Percentiles rank a stretch among this genome's conserved stretches.
Evolutionary conservation across 2,329 filamentous ascomycete species (phyloP).

Genomic region (Didymosphaeria variabile): DNA sequence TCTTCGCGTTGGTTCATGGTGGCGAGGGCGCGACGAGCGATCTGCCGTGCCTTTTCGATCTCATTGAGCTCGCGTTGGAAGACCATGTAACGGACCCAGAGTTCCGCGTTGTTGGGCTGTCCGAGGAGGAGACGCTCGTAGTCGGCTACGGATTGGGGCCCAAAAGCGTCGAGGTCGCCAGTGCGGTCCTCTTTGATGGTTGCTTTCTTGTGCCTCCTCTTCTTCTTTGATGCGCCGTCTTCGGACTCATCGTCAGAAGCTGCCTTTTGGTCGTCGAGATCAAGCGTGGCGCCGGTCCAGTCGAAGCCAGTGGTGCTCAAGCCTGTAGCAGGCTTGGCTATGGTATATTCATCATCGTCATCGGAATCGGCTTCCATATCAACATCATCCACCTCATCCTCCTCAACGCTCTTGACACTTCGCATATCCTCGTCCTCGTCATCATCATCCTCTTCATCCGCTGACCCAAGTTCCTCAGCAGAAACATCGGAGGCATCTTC

Average conservation of each 20-base stretch:
- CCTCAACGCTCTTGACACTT: slow-evolving; percentile 51
- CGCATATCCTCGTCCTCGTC: slow-evolving; percentile 56
- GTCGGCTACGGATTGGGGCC: slow-evolving; percentile 88
- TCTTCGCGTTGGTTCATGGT: slow-evolving; percentile 93
- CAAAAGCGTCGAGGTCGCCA: slow-evolving; percentile 87
- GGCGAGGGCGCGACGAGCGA: slow-evolving; percentile 88
- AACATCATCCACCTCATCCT: slow-evolving; percentile 46
- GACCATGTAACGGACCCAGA: slow-evolving; percentile 99
- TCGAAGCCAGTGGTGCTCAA: slow-evolving; percentile 83
- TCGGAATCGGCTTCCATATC: slow-evolving; percentile 47
- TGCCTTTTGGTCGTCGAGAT: slow-evolving; percentile 62
- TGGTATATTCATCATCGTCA: slow-evolving; percentile 30
- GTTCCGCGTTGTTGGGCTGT: slow-evolving; percentile 88
- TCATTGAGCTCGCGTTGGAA: slow-evolving; percentile 95
- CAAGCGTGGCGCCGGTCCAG: slow-evolving; percentile 75
- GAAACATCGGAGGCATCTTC: slow-evolving; percentile 47
- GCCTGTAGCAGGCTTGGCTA: slow-evolving; percentile 53
- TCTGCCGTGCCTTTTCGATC: slow-evolving; percentile 83
- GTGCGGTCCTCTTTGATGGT: slow-evolving; percentile 88
- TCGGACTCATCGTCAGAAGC: slow-evolving; percentile 64
- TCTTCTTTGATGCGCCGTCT: slow-evolving; percentile 61
- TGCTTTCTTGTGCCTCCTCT: slow-evolving; percentile 77
- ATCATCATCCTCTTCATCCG: slow-evolving; percentile 55
- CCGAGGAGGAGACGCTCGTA: slow-evolving; percentile 93
- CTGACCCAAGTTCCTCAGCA: slow-evolving; percentile 49